Evolutionary conservation across 768 basidiomycete genomes (phyloP), one percentile per base, ranked within the genome.

Genomic region (Tricholoma flavovirens): DNA sequence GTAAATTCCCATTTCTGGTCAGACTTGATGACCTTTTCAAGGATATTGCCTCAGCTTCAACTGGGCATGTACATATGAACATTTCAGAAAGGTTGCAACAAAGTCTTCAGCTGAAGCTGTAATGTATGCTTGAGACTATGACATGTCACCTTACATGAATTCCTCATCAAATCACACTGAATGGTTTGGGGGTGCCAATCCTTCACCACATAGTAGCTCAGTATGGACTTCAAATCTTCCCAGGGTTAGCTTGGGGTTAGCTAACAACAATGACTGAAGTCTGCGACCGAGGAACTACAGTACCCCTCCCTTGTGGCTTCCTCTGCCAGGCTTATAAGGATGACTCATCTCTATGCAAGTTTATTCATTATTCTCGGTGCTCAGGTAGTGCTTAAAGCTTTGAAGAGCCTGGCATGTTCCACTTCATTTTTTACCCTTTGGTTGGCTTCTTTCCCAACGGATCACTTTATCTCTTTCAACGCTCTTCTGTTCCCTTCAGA

Each of bases 401-500:
- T 42, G 21, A 42, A 53, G 36, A n/a, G 30, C 30, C 46, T 32
- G 35, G 43, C n/a, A 35, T 30, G 32, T 53, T 55, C 48, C 24
- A 57, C 32, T 30, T 33, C 55, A 59, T 59, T 57, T 66, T 65
- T 56, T 57, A 59, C 29, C 43, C 12, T 45, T 43, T 40, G 42
- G 54, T 30, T 19, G 12, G 14, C 26, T 9, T 32, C n/a, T 61
- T 64, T 43, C n/a, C 30, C 60, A 54, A 89, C 89, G 87, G 86
- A 87, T 64, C 79, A 83, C 60, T 72, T 87, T 57, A 67, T 74
- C 29, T 74, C 80, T 17, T 85, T 77, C 64, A 82, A 88, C 21
- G 87, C 87, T 45, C 81, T 92, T 60, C 75, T 91, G 58, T 87
- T 92, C 66, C 88, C 90, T 26, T 82, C 86, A 35, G 90, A 92